Evolutionary conservation across 768 basidiomycete genomes (phyloP), one percentile per base, ranked within the genome.

Genomic region (Auriscalpium microsporum): DNA sequence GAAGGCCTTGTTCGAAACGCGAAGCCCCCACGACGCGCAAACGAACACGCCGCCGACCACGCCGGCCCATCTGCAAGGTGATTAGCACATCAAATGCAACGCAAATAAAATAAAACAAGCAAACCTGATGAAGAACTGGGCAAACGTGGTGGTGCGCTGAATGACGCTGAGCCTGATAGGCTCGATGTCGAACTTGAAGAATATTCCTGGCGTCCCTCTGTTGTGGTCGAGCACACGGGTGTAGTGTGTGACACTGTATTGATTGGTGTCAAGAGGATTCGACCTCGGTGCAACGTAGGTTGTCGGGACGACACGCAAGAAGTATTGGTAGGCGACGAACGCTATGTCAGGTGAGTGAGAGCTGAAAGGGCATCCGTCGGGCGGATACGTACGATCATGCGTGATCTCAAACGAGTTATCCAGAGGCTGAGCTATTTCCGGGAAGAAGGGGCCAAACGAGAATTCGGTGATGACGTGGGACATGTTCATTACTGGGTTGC

Each of bases 121-220:
- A 47, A 57, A 78, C 72, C 87, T 78, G 58, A 97, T 87, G 60
- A 96, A 64, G 53, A 99, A 79, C 60, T 94, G 87, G 3, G 86
- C 64, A 50, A 99, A 72, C 1, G 81, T 76, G 0, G 87, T 92
- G 17, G 95, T 97, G 16, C 93, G 82, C 71, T 98, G 94, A 63
- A 88, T 81, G 53, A 97, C 83, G 0, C 83, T 86, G 56, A 98
- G 77, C 21, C 80, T 76, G 71, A 98, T 79, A 0, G 94, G 93
- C 66, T 99, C 95, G 38, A 97, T 72, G 56, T 99, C 94, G 68
- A 92, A 97, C 71, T 97, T 96, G 86, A 97, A 96, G 77, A 95
- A 97, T 67, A 98, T 95, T 14, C 90, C 94, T 0, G 95, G 95
- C 0, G 91, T 86, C 8, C 89, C 90, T 14, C 75, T 72, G 59